Evolutionary conservation across 306 rosid genomes (phyloP).

Genomic region (Cucumis sativus): DNA sequence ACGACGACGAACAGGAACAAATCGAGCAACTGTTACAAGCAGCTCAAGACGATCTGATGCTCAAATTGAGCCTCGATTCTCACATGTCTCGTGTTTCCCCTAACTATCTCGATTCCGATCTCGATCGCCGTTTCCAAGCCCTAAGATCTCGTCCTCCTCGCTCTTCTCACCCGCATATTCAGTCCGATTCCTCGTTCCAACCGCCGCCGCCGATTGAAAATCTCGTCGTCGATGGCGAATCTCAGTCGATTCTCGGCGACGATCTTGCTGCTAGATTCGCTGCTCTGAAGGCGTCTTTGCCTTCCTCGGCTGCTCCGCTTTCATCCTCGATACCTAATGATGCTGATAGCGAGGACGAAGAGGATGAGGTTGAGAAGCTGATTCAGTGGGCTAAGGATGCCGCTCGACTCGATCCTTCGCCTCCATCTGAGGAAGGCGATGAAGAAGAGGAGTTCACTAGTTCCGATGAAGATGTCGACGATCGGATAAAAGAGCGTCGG

Average conservation of each 20-base stretch:
- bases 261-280: conserved; percentile 52
- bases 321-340: neutral
- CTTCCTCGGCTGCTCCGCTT: conserved; percentile 9
- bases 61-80: conserved; percentile 36
- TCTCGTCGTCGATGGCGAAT: conserved; percentile 12
- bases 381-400: conserved; percentile 86
- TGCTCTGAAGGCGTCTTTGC: conserved; percentile 39
- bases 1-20: conserved; percentile 26
- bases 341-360: conserved; percentile 28
- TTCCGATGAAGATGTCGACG: neutral
- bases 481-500: neutral
- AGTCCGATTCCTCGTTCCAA: neutral
- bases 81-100: conserved; percentile 32
- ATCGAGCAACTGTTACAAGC: conserved; percentile 50
- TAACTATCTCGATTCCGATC: conserved; percentile 28
- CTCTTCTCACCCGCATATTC: neutral
- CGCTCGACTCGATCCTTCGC: conserved; percentile 77
- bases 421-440: conserved; percentile 39
- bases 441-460: conserved; percentile 9
- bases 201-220: neutral
- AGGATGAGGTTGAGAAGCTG: conserved; percentile 50
- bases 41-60: conserved; percentile 48
- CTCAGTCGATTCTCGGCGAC: conserved; percentile 20
- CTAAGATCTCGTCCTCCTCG: conserved; percentile 26
- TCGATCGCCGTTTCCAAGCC: conserved; percentile 59